Conservation (phyloP, 306 rosid genomes). For the Rosa persica region DNA sequence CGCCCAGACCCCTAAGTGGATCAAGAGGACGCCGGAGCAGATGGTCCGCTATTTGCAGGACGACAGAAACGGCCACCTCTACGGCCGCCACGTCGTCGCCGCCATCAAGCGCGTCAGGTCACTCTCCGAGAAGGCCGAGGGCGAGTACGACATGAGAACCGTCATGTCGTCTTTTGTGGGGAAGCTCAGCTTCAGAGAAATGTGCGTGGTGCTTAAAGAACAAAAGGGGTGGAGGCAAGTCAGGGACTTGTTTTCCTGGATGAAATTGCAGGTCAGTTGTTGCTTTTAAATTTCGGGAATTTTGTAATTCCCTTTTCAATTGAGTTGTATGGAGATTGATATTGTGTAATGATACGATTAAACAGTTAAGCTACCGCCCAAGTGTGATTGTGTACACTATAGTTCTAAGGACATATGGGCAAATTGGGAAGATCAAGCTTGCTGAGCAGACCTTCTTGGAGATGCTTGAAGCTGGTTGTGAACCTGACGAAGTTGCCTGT, state of each 20-base stretch:
- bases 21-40: slow-evolving; percentile 83
- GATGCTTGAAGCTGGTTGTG: slow-evolving; percentile 87
- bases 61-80: slow-evolving; percentile 65
- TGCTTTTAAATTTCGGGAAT: not conserved
- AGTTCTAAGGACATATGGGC: slow-evolving; percentile 77
- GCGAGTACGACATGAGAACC: slow-evolving; percentile 66
- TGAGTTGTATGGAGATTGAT: not conserved
- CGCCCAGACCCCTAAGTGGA: slow-evolving; percentile 87
- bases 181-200: slow-evolving; percentile 72
- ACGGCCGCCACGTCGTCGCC: slow-evolving; percentile 83
- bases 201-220: slow-evolving; percentile 87
- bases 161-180: slow-evolving; percentile 81
- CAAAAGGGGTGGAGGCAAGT: slow-evolving; percentile 94
- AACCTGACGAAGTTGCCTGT: slow-evolving; percentile 91
- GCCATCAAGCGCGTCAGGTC: slow-evolving; percentile 74
- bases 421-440: slow-evolving; percentile 78
- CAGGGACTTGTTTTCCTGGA: slow-evolving; percentile 82
- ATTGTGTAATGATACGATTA: slow-evolving; percentile 44
- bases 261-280: slow-evolving; percentile 81
- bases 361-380: slow-evolving; percentile 84
- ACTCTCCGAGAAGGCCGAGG: slow-evolving; percentile 45
- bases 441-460: slow-evolving; percentile 92
- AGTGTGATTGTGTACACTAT: slow-evolving; percentile 87
- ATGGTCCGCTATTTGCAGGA: slow-evolving; percentile 83
- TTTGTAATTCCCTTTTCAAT: not conserved